These are phyloP conservation scores for Wickerhamiella infanticola DNA, from an alignment of 1,139 yeast genomes.

Conservation along the genomic window DNA sequence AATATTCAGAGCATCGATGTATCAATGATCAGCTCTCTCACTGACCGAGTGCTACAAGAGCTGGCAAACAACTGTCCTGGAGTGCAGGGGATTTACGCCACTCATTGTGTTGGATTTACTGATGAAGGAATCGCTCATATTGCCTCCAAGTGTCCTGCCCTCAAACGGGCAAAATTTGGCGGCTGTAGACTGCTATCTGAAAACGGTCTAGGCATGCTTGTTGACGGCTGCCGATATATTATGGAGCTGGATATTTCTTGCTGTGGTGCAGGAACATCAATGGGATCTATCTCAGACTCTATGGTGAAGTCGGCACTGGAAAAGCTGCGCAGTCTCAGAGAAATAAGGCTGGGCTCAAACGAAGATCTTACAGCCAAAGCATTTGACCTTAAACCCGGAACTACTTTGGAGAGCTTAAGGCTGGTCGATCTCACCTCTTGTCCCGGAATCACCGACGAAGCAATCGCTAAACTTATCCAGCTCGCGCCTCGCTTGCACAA, in stretches of 20 bases:
- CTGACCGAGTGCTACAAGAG: conserved; percentile 55
- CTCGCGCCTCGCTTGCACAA: conserved; percentile 79
- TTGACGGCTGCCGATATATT: conserved; percentile 54
- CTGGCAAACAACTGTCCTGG: conserved; percentile 51
- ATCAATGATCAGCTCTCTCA: conserved; percentile 32
- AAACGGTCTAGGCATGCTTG: conserved; percentile 46
- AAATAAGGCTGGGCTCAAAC: conserved; percentile 10
- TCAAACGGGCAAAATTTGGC: conserved; percentile 71
- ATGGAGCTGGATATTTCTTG: conserved; percentile 86
- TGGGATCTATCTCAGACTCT: neutral
- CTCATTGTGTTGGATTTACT: conserved; percentile 58
- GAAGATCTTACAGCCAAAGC: neutral
- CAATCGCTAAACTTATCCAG: conserved; percentile 55
- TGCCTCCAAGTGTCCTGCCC: conserved; percentile 49
- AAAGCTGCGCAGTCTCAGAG: conserved; percentile 10
- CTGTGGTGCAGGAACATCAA: conserved; percentile 33
- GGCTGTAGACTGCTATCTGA: conserved; percentile 58
- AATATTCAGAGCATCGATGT: conserved; percentile 75
- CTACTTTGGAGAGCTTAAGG: conserved; percentile 40
- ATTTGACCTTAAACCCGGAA: conserved; percentile 12
- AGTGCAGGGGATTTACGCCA: conserved; percentile 81
- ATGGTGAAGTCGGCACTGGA: conserved; percentile 4
- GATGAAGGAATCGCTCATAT: conserved; percentile 50
- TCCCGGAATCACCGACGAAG: conserved; percentile 61
- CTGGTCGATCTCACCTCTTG: conserved; percentile 80